Conservation (phyloP, 2,329 filamentous ascomycete genomes). For the Coniochaeta sp. region DNA sequence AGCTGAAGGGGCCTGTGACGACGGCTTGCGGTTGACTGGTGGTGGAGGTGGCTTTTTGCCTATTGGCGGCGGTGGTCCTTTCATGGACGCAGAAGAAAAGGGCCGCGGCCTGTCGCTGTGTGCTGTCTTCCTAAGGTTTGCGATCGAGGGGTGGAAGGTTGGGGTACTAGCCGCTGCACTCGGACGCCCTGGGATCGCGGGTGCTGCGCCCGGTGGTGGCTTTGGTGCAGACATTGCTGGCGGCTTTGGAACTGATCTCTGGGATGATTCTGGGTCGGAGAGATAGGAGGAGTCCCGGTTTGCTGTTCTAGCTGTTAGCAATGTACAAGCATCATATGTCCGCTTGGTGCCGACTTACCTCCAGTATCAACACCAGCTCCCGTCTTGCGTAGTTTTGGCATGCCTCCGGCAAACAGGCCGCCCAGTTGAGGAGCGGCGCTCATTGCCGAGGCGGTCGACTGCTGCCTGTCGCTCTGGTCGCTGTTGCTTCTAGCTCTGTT, state of each 20-base stretch:
- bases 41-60: conserved; percentile 68
- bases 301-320: conserved; percentile 33
- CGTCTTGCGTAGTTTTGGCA: conserved; percentile 88
- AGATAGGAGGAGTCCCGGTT: conserved; percentile 65
- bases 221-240: conserved; percentile 48
- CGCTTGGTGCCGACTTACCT: conserved; percentile 30
- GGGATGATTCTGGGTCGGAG: conserved; percentile 68
- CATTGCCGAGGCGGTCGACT: conserved; percentile 31
- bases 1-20: conserved; percentile 28
- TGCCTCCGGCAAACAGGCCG: conserved; percentile 86
- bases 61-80: conserved; percentile 69
- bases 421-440: conserved; percentile 72
- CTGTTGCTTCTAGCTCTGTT: conserved; percentile 79
- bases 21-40: conserved; percentile 54
- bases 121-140: conserved; percentile 53
- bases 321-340: background rate
- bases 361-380: conserved; percentile 75
- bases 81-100: conserved; percentile 50
- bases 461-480: conserved; percentile 53
- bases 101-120: conserved; percentile 46
- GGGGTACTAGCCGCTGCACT: conserved; percentile 41
- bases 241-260: conserved; percentile 43
- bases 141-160: conserved; percentile 45
- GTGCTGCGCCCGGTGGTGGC: conserved; percentile 52
- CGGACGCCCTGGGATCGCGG: conserved; percentile 50